Percentiles rank a stretch among this genome's conserved stretches.
These are phyloP conservation scores for Sclerotiophoma versabilis DNA, from an alignment of 2,329 filamentous ascomycete species.

Conservation along the genomic window DNA sequence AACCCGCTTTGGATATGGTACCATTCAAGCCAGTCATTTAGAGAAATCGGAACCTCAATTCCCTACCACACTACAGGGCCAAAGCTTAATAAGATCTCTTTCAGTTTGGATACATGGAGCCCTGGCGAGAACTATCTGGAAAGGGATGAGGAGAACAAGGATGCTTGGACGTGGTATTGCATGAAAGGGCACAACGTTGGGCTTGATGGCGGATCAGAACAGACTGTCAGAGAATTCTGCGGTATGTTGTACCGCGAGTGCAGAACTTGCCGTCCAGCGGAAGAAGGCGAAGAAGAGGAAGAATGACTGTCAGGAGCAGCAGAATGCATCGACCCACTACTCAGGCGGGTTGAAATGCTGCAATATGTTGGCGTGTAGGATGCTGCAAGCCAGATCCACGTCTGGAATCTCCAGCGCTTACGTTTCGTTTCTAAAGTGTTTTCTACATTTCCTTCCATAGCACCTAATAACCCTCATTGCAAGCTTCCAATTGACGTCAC, in stretches of 20 bases:
- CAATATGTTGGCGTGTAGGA: slow-evolving; percentile 1
- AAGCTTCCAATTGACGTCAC: neutral
- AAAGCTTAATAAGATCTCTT: slow-evolving; percentile 40
- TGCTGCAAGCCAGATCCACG: slow-evolving; percentile 1
- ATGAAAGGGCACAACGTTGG: slow-evolving; percentile 36
- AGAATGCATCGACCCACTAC: slow-evolving; percentile 1
- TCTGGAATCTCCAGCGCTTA: neutral
- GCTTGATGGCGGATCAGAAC: slow-evolving; percentile 25
- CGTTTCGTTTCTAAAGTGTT: too few species aligned
- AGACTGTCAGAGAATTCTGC: slow-evolving; percentile 42
- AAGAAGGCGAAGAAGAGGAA: slow-evolving; percentile 22
- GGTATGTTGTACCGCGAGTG: slow-evolving; percentile 40
- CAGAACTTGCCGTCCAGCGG: slow-evolving; percentile 26
- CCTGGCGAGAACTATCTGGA: slow-evolving; percentile 46
- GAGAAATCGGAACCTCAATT: slow-evolving; percentile 33
- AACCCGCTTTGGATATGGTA: slow-evolving; percentile 52
- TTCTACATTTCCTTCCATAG: too few species aligned
- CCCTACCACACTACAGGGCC: slow-evolving; percentile 23
- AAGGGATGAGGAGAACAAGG: slow-evolving; percentile 28
- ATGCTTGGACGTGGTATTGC: slow-evolving; percentile 47
- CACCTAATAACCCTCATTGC: neutral
- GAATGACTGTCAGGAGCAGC: neutral
- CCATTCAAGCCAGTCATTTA: slow-evolving; percentile 44
- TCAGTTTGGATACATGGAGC: slow-evolving; percentile 45
- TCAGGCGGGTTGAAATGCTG: slow-evolving; percentile 2